These are phyloP conservation scores for Stylonectria norvegica DNA, from an alignment of 2,329 filamentous ascomycete genomes.

Conservation along the genomic window DNA sequence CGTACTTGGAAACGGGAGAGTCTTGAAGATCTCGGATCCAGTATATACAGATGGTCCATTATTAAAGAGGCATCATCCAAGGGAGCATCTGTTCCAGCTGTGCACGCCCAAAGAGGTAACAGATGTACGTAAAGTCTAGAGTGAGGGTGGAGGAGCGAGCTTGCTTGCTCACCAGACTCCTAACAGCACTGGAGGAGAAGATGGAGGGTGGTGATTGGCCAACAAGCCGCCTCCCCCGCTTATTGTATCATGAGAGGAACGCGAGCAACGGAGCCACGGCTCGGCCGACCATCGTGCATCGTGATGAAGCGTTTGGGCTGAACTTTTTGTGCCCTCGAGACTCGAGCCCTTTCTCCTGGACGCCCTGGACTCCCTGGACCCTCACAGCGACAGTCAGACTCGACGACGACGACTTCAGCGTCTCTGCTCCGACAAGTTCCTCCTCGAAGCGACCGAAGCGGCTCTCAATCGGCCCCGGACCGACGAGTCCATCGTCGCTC, in stretches of 20 bases:
- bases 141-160: too few relatives aligned
- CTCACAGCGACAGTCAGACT: too few relatives aligned
- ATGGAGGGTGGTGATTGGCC: constrained; percentile 31
- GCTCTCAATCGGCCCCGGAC: constrained; percentile 8
- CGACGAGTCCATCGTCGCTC: constrained; percentile 1
- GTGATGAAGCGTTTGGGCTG: constrained; percentile 22
- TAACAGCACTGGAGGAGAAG: too few relatives aligned
- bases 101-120: too few relatives aligned
- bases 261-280: constrained; percentile 24
- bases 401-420: too few relatives aligned
- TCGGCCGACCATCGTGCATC: constrained; percentile 12
- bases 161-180: constrained; percentile 1
- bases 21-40: too few relatives aligned
- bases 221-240: constrained; percentile 30
- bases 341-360: too few relatives aligned
- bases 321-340: constrained; percentile 21
- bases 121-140: constrained; percentile 7
- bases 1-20: too few relatives aligned
- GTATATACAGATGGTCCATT: too few relatives aligned
- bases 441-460: background rate
- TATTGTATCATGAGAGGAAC: constrained; percentile 38
- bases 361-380: too few relatives aligned
- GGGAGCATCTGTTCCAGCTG: too few relatives aligned
- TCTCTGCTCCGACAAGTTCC: background rate
- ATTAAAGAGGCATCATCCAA: too few relatives aligned